These are phyloP conservation scores for Gossypium bickii DNA, from an alignment of 345 rosid genomes.

Conservation along the genomic window DNA sequence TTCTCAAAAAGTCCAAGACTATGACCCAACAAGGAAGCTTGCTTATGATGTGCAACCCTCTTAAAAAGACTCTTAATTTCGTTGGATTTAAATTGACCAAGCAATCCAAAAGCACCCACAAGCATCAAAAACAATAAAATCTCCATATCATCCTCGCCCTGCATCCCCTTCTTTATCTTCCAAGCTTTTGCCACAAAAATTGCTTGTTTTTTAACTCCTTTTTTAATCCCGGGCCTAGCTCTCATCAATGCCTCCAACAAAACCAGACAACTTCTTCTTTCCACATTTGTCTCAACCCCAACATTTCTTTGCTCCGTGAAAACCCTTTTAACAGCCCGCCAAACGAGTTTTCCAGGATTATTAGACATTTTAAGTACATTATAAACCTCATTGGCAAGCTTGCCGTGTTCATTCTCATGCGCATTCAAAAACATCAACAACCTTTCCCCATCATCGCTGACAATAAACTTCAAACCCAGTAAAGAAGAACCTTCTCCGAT, in stretches of 20 bases:
- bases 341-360: constrained; percentile 29
- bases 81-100: not conserved
- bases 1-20: constrained; percentile 1
- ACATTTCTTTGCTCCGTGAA: not conserved
- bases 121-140: constrained; percentile 17
- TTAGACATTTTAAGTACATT: constrained; percentile 19
- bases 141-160: not conserved
- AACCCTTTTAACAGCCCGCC: constrained; percentile 22
- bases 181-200: not conserved
- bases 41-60: constrained; percentile 12
- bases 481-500: constrained; percentile 9
- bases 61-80: constrained; percentile 10
- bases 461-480: constrained; percentile 7
- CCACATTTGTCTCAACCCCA: constrained; percentile 11
- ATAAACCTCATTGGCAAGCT: constrained; percentile 11
- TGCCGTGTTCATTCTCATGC: constrained; percentile 14
- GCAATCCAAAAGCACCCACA: constrained; percentile 14
- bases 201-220: constrained; percentile 18
- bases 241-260: constrained; percentile 23
- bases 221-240: constrained; percentile 10
- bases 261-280: constrained; percentile 12
- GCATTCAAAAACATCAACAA: constrained; percentile 21
- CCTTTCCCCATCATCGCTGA: constrained; percentile 11
- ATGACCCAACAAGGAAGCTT: constrained; percentile 5
- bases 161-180: constrained; percentile 2